phyloP scores from a whole-genome alignment of 1,139 yeast genomes.

The Suhomyces kunorum region DNA sequence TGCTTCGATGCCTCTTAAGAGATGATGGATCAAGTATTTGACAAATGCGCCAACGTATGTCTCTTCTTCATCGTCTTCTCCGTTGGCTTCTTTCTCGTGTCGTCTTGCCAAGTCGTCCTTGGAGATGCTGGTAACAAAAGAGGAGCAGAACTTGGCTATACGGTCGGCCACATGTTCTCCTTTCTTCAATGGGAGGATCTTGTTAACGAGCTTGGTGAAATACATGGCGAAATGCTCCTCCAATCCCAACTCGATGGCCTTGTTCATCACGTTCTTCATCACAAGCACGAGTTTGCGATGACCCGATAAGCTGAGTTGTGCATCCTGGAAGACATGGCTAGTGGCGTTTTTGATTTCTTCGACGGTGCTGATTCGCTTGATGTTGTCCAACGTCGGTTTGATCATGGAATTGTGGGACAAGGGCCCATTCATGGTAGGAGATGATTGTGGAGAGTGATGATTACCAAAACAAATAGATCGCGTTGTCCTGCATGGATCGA shows the following conservation, averaged over 20 bases:
- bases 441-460: slow-evolving; percentile 5
- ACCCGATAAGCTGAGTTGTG: slow-evolving; percentile 71
- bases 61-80: slow-evolving; percentile 30
- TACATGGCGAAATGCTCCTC: slow-evolving; percentile 60
- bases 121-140: slow-evolving; percentile 57
- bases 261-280: slow-evolving; percentile 57
- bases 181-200: slow-evolving; percentile 66
- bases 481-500: slow-evolving; percentile 3
- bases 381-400: slow-evolving; percentile 21
- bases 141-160: slow-evolving; percentile 70
- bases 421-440: slow-evolving; percentile 5
- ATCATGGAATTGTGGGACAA: slow-evolving; percentile 1
- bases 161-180: slow-evolving; percentile 76
- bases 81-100: slow-evolving; percentile 6
- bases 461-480: slow-evolving; percentile 1
- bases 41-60: slow-evolving; percentile 53
- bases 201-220: slow-evolving; percentile 63
- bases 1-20: slow-evolving; percentile 75
- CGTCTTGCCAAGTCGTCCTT: slow-evolving; percentile 29
- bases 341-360: slow-evolving; percentile 45
- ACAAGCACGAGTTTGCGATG: slow-evolving; percentile 74
- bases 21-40: slow-evolving; percentile 61
- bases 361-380: slow-evolving; percentile 25
- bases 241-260: slow-evolving; percentile 52
- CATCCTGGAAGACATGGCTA: slow-evolving; percentile 76